Evolutionary conservation across 352 stramenopile genomes (phyloP), one percentile per base, ranked within the genome.

Genomic region (Phytopythium vexans): DNA sequence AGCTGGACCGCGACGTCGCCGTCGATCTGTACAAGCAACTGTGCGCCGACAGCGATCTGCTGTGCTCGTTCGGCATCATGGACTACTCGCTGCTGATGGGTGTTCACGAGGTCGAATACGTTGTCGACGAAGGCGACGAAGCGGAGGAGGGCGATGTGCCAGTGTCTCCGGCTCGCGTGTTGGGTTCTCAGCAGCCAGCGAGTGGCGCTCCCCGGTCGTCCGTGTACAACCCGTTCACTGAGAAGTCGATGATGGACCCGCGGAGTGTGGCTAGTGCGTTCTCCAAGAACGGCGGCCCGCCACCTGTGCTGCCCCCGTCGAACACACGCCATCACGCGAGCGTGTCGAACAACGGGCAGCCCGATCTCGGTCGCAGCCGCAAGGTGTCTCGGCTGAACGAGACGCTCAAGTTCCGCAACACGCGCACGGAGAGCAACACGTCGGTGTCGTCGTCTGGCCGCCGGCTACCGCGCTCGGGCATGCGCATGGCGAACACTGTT

Each of bases 41-140:
- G 3, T 86, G 76, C 34, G 82, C 73, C n/a, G 88, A 96, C 58
- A 82, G 67, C 27, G 71, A 93, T 33, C n/a, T 95, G 31, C 63
- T 96, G 5, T 92, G 84, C 49, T 86, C 77, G 35, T 92, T 94
- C 63, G 86, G 88, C 15, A 96, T 97, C 56, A 97, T 97, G 89
- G 89, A 97, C 59, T 97, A 97, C 60, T 95, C 82, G 31, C 58
- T 97, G 34, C 77, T 97, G 15, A 90, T 97, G 77, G 88, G 86
- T 3, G 79, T 97, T 44, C 88, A 93, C 62, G 84, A 95, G 64
- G 79, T 94, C 36, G 83, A 94, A 59, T 95, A 93, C 52, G 72
- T 89, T 3, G 86, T 95, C 12, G 86, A 95, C 43, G 82, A 91
- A 59, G 62, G 61, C 5, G 58, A 55, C 9, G 77, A 52, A 3